Evolutionary conservation across 805 yeast species (phyloP).

Genomic region (Tetrapisispora namnaoensis): DNA sequence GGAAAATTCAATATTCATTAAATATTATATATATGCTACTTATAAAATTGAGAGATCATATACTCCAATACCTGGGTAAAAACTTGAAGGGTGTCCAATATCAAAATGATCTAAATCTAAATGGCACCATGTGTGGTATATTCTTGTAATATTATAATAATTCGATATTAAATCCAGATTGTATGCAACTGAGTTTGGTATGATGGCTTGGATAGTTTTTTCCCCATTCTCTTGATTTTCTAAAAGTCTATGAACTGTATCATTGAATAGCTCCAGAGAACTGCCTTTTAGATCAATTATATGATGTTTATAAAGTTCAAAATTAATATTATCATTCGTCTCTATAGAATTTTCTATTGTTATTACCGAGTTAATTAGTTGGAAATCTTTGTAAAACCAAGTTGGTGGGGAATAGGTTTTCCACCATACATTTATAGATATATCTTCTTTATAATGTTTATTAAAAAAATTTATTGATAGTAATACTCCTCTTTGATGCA

Average conservation of each 20-base stretch:
- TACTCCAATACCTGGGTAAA: slow-evolving; percentile 56
- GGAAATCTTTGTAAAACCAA: slow-evolving; percentile 48
- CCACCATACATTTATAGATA: slow-evolving; percentile 69
- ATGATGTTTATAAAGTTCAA: slow-evolving; percentile 11
- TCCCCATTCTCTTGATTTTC: neutral
- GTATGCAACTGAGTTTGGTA: slow-evolving; percentile 3
- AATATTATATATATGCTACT: no score
- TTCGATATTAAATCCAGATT: slow-evolving; percentile 14
- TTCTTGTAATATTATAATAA: slow-evolving; percentile 7
- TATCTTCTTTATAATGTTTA: neutral
- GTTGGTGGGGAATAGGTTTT: slow-evolving; percentile 89
- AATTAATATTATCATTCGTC: slow-evolving; percentile 10
- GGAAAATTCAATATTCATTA: no score
- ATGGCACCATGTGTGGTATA: slow-evolving; percentile 39
- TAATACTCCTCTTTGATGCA: slow-evolving; percentile 87
- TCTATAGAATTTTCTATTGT: slow-evolving; percentile 14
- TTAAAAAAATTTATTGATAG: slow-evolving; percentile 39
- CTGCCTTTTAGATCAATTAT: slow-evolving; percentile 42
- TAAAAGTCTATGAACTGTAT: slow-evolving; percentile 14
- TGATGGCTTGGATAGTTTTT: slow-evolving; percentile 1
- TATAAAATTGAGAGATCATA: slow-evolving; percentile 24
- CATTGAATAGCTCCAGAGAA: slow-evolving; percentile 22
- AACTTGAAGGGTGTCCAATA: slow-evolving; percentile 33
- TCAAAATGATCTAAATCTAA: slow-evolving; percentile 72
- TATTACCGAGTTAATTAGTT: slow-evolving; percentile 18